phyloP scores from a whole-genome alignment of 2,329 filamentous ascomycete genomes.

The Davidsoniella virescens region DNA sequence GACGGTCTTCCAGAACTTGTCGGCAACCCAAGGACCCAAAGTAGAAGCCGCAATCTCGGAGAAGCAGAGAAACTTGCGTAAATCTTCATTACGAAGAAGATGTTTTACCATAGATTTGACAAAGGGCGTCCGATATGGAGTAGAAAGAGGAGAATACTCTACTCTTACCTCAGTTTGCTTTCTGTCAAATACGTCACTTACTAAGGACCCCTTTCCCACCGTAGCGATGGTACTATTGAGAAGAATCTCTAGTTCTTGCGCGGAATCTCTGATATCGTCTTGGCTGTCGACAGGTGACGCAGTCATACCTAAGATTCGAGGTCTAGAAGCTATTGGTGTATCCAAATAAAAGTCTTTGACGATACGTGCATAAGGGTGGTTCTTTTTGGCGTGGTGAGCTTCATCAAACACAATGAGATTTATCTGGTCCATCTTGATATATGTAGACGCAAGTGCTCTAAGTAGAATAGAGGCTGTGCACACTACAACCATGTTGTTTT shows the following conservation, averaged over 20 bases:
- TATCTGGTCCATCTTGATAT: slow-evolving; percentile 65
- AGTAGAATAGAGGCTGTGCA: slow-evolving; percentile 82
- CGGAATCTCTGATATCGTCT: slow-evolving; percentile 53
- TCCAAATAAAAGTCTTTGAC: slow-evolving; percentile 71
- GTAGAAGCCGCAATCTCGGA: slow-evolving; percentile 43
- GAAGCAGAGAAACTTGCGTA: slow-evolving; percentile 43
- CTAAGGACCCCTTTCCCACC: slow-evolving; percentile 27
- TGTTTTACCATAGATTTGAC: slow-evolving; percentile 36
- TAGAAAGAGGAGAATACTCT: slow-evolving; percentile 28
- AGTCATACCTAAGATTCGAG: slow-evolving; percentile 88
- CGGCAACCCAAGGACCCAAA: slow-evolving; percentile 71
- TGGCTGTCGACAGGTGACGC: slow-evolving; percentile 85
- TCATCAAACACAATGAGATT: slow-evolving; percentile 92
- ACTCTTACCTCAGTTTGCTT: slow-evolving; percentile 34
- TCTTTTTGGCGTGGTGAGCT: slow-evolving; percentile 89
- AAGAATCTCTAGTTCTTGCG: slow-evolving; percentile 56
- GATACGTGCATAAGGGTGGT: slow-evolving; percentile 77
- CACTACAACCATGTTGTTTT: slow-evolving; percentile 66
- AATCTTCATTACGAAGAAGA: slow-evolving; percentile 25
- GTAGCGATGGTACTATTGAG: slow-evolving; percentile 77
- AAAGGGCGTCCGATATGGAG: slow-evolving; percentile 47
- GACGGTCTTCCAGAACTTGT: slow-evolving; percentile 61
- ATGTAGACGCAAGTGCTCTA: slow-evolving; percentile 61
- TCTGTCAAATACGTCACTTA: slow-evolving; percentile 15
- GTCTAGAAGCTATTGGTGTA: slow-evolving; percentile 31